Percentiles rank a stretch among this genome's conserved stretches.
phyloP scores from a whole-genome alignment of 192 early-diverging fungal genomes.

The Chytriomyces confervae region DNA sequence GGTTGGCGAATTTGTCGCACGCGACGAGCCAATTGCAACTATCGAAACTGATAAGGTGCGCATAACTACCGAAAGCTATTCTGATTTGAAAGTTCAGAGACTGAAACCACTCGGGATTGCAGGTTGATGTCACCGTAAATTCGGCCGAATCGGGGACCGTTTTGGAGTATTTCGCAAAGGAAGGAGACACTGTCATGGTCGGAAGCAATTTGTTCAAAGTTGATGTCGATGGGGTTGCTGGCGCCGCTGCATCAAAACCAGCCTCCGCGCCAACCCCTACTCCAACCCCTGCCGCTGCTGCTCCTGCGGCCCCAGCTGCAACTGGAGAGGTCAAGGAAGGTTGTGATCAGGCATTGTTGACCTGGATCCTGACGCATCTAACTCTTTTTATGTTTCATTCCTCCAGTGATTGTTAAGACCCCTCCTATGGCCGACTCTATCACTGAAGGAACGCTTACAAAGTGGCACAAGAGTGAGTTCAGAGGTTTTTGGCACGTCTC shows the following conservation, averaged over 20 bases:
- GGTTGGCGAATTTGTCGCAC: slow-evolving; percentile 91
- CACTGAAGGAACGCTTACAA: slow-evolving; percentile 94
- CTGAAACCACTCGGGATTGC: slow-evolving; percentile 7
- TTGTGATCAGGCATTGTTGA: neutral
- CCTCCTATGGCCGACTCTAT: slow-evolving; percentile 98
- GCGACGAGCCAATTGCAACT: slow-evolving; percentile 95
- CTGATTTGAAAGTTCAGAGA: neutral
- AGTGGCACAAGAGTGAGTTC: slow-evolving; percentile 90
- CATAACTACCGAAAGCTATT: neutral
- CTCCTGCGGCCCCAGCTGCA: neutral
- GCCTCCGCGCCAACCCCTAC: slow-evolving; percentile 35
- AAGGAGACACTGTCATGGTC: slow-evolving; percentile 89
- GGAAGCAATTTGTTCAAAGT: slow-evolving; percentile 93
- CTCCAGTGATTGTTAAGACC: slow-evolving; percentile 76
- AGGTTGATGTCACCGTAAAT: slow-evolving; percentile 98
- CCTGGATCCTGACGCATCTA: no score
- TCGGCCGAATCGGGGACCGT: slow-evolving; percentile 89
- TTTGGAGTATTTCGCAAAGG: slow-evolving; percentile 78
- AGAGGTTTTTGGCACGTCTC: neutral
- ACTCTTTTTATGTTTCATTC: no score
- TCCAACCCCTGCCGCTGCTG: slow-evolving; percentile 37
- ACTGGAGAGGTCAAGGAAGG: neutral
- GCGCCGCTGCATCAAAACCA: slow-evolving; percentile 48
- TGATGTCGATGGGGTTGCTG: slow-evolving; percentile 72
- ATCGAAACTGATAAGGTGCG: slow-evolving; percentile 98